Base-by-base conservation (phyloP, 2,329 filamentous ascomycete genomes). In the Diaporthe helianthi region DNA sequence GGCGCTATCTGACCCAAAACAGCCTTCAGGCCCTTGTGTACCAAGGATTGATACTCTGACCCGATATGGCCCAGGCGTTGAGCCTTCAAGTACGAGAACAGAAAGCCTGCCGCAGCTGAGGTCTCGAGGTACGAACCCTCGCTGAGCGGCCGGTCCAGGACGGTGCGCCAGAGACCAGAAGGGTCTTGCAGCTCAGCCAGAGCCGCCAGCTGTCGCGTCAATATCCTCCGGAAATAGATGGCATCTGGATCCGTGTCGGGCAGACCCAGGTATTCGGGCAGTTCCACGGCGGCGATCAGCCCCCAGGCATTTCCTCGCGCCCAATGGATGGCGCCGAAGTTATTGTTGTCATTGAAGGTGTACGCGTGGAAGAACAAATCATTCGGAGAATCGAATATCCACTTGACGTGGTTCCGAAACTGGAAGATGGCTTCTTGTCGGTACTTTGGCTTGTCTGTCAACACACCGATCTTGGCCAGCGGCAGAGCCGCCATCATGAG, bases 371-470 rank as follows among this genome's bases (percentile, higher is more conserved):
- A 55, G n/a, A 17, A 55, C n/a, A 55, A 10, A 15, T 38, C 19
- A 6, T 6, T 55, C 3, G 53, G 33, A 26, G 53, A 24, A 22
- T 55, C 53, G n/a, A 55, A 55, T 9, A 55, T 55, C 53, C 53
- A 55, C 33, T 55, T 55, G n/a, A 55, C 53, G n/a, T 55, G 53
- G n/a, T 55, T 55, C 24, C 53, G 53, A 38, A 55, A 55, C 33
- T 55, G 53, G 53, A 55, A 55, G 3, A 55, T 19, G 53, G 53
- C 53, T 22, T 55, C 53, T 2, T 4, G 53, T 38, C 53, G 10
- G 33, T 38, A 55, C 33, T 38, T 33, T 13, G 53, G 13, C 19
- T 55, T 55, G n/a, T 55, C n/a, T 12, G 36, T 58, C 54, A 58
- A 44, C 22, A 58, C 33, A 1, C 54, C 36, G 7, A 58, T 58